Conservation (phyloP, 179 eudicot species). For the Nepenthes alata region DNA sequence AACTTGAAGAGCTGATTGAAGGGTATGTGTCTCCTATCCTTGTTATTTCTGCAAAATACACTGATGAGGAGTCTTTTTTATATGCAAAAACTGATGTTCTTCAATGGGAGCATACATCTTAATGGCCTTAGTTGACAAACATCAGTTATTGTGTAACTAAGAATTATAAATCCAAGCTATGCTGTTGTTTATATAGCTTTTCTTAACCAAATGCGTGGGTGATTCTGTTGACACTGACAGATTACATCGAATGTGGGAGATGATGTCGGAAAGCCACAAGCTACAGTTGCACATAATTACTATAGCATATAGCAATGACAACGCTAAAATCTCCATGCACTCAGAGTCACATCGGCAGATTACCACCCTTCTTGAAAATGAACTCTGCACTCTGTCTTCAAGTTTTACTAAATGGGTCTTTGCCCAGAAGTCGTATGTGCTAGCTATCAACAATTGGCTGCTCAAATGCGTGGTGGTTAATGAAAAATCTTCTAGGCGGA, state of each 20-base stretch:
- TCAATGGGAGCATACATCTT: not conserved
- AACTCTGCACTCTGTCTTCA: conserved; percentile 34
- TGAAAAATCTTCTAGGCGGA: conserved; percentile 35
- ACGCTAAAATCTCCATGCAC: conserved; percentile 32
- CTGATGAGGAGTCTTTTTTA: not conserved
- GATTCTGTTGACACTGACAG: conserved; percentile 20
- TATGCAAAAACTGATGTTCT: too few relatives aligned
- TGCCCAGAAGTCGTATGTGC: conserved; percentile 53
- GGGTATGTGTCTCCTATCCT: conserved; percentile 41
- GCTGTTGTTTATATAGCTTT: not conserved
- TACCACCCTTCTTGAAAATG: conserved; percentile 33
- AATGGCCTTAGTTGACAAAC: not conserved
- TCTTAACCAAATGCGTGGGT: not conserved
- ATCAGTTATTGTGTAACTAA: too few relatives aligned
- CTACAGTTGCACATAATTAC: conserved; percentile 53
- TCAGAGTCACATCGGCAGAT: conserved; percentile 51
- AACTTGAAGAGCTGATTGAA: conserved; percentile 87
- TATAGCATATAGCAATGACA: conserved; percentile 24
- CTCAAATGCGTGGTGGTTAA: conserved; percentile 44
- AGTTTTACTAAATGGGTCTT: conserved; percentile 70
- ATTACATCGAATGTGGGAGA: conserved; percentile 82
- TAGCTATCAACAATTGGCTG: conserved; percentile 67
- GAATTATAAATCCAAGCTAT: too few relatives aligned
- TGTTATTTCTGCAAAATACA: conserved; percentile 1
- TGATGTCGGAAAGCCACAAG: conserved; percentile 79